These are phyloP conservation scores for Colletotrichum karsti DNA, from an alignment of 2,329 filamentous ascomycete genomes.

Conservation along the genomic window DNA sequence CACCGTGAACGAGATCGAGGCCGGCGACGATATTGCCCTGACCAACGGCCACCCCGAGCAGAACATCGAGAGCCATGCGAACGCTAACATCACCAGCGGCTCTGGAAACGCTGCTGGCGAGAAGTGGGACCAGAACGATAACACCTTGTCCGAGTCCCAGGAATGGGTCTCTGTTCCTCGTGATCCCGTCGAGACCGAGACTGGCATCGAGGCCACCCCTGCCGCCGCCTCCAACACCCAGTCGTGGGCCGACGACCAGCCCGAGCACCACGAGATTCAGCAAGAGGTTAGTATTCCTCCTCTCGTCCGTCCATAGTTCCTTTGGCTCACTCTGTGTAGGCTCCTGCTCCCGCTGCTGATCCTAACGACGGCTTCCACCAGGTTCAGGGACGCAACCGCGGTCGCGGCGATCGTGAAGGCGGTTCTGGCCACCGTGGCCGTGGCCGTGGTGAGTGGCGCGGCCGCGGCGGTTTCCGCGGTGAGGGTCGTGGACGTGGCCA, in stretches of 20 bases:
- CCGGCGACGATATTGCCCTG: conserved; percentile 48
- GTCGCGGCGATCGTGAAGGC: conserved; percentile 62
- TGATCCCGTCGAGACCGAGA: conserved; percentile 78
- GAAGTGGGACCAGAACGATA: conserved; percentile 69
- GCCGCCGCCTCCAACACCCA: conserved; percentile 64
- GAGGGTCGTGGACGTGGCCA: conserved; percentile 53
- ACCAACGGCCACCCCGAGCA: conserved; percentile 55
- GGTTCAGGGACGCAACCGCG: conserved; percentile 69
- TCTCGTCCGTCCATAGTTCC: background rate
- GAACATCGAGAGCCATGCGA: conserved; percentile 51
- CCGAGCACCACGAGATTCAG: conserved; percentile 69
- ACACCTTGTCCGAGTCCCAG: conserved; percentile 55
- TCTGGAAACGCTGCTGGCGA: conserved; percentile 70
- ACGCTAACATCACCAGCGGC: conserved; percentile 59
- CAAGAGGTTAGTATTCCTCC: conserved; percentile 47
- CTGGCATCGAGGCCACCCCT: conserved; percentile 67
- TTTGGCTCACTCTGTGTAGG: conserved; percentile 4
- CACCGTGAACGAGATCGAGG: conserved; percentile 72
- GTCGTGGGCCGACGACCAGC: conserved; percentile 86
- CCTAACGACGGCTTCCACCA: conserved; percentile 76
- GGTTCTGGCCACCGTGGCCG: conserved; percentile 49
- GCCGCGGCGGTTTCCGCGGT: conserved; percentile 58
- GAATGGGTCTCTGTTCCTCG: conserved; percentile 75
- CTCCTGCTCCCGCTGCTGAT: conserved; percentile 44
- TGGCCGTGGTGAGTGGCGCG: conserved; percentile 56